Base-by-base conservation (phyloP, 441 rosid genomes). In the Gossypium armourianum region DNA sequence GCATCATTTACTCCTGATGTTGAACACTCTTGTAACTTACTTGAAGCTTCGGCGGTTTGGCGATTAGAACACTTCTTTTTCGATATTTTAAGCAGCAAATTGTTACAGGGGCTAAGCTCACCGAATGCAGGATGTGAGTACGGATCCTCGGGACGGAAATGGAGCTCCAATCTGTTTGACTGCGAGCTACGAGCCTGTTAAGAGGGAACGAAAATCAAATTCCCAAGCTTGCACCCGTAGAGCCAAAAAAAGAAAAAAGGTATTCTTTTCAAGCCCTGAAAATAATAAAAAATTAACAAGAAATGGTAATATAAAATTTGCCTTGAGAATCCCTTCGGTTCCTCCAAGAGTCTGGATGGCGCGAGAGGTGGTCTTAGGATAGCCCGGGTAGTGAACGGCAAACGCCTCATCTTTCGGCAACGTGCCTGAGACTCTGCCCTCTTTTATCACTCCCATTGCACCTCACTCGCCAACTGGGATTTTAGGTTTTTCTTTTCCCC, bases 131-230 rank as follows among this genome's bases (percentile, higher is more conserved):
- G 97, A 81, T 85, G 96, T 4, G 93, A 88, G 70, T 83, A 86
- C 1, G 96, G 96, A 75, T 93, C 98, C 70, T 91, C 92, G 0
- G 98, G 98, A 29, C 96, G 97, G 75, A 91, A 91, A 73, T 69
- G 80, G 20, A 93, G 88, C 86, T 88, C 93, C 79, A 91, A 74
- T 74, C 85, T 87, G 75, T 83, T 84, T 7, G 85, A 80, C 21
- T 71, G 65, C 9, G 87, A 87, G 64, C 79, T 83, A 62, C 89
- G 88, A 55, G 87, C 88, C 96, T 86, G 80, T 45, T 13, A 28
- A 15, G n/a, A 58, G 73, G 64, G 74, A 70, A 54, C 4, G 19
- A 40, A n/a, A 20, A 23, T 23, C 6, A 59, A 62, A 62, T 74
- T 23, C 16, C 55, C 52, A 64, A 62, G 28, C 68, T 40, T 17